Percentiles rank a stretch among this genome's conserved stretches.
phyloP scores from a whole-genome alignment of 1,284 basidiomycete genomes.

The Boletus calvinii region DNA sequence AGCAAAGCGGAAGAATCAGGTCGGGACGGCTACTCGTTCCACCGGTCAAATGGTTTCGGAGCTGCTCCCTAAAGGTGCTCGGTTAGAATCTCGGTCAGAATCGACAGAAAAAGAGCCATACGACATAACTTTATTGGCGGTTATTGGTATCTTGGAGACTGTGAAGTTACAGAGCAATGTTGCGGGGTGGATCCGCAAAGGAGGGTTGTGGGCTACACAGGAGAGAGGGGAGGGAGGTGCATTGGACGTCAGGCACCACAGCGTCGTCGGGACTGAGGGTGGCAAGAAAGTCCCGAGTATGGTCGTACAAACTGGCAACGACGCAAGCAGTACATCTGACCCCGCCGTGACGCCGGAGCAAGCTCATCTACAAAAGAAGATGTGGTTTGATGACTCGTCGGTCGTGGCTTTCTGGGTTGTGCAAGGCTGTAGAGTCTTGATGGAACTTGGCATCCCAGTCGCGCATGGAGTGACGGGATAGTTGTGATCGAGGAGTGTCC shows the following conservation, averaged over 20 bases:
- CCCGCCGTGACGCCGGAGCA: slow-evolving; percentile 4
- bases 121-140: slow-evolving; percentile 63
- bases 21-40: neutral
- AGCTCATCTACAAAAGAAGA: slow-evolving; percentile 13
- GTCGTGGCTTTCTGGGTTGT: slow-evolving; percentile 51
- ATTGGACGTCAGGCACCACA: neutral
- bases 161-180: slow-evolving; percentile 61
- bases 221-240: slow-evolving; percentile 3
- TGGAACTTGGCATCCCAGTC: slow-evolving; percentile 48
- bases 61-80: neutral
- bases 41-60: neutral
- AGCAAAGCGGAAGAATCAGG: slow-evolving; percentile 2
- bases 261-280: neutral
- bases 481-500: neutral
- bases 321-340: slow-evolving; percentile 13
- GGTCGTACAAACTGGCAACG: slow-evolving; percentile 15
- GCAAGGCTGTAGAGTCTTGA: slow-evolving; percentile 49
- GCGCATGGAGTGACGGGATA: slow-evolving; percentile 39
- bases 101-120: slow-evolving; percentile 31
- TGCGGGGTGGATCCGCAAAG: slow-evolving; percentile 63
- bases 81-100: neutral
- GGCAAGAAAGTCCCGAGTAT: neutral
- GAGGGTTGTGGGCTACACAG: slow-evolving; percentile 46
- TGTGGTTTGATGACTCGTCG: slow-evolving; percentile 58
- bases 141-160: slow-evolving; percentile 70